Evolutionary conservation across 2,329 filamentous ascomycete species (phyloP).

Genomic region (Fusarium palustre): DNA sequence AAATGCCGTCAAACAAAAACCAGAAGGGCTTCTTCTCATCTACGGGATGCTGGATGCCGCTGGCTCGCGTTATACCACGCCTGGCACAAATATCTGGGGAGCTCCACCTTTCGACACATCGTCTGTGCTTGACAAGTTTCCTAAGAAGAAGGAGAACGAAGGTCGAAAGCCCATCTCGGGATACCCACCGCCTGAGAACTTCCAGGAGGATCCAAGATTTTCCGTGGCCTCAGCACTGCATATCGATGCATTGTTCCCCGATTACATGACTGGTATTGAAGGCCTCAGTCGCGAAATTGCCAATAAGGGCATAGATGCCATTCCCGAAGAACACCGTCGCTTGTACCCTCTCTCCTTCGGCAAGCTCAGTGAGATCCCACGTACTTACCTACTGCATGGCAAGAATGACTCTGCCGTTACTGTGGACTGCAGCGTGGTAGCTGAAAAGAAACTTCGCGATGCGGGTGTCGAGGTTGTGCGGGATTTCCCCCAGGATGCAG

Average conservation of each 20-base stretch:
- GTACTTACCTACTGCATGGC: constrained; percentile 36
- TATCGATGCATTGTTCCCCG: constrained; percentile 36
- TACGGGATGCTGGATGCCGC: constrained; percentile 40
- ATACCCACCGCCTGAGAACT: neutral
- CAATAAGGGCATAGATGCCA: constrained; percentile 14
- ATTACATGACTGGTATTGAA: constrained; percentile 36
- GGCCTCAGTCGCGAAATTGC: constrained; percentile 23
- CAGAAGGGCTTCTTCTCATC: constrained; percentile 22
- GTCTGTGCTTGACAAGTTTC: constrained; percentile 26
- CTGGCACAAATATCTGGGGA: constrained; percentile 31
- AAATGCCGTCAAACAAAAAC: constrained; percentile 7
- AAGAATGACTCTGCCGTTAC: constrained; percentile 42
- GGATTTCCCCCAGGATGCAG: constrained; percentile 38
- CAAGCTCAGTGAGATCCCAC: constrained; percentile 19
- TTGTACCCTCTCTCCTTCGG: constrained; percentile 38
- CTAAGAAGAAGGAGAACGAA: constrained; percentile 4
- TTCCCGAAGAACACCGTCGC: constrained; percentile 19
- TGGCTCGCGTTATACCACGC: constrained; percentile 24
- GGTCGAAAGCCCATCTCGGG: constrained; percentile 22
- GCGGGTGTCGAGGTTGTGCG: constrained; percentile 11
- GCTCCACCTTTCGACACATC: constrained; percentile 20
- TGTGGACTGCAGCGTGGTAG: constrained; percentile 26
- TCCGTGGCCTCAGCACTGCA: constrained; percentile 34
- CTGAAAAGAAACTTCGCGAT: constrained; percentile 33
- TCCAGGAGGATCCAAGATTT: constrained; percentile 1